Evolutionary conservation across 2,329 filamentous ascomycete genomes (phyloP), one percentile per base, ranked within the genome.

Genomic region (Neodidymelliopsis sp.): DNA sequence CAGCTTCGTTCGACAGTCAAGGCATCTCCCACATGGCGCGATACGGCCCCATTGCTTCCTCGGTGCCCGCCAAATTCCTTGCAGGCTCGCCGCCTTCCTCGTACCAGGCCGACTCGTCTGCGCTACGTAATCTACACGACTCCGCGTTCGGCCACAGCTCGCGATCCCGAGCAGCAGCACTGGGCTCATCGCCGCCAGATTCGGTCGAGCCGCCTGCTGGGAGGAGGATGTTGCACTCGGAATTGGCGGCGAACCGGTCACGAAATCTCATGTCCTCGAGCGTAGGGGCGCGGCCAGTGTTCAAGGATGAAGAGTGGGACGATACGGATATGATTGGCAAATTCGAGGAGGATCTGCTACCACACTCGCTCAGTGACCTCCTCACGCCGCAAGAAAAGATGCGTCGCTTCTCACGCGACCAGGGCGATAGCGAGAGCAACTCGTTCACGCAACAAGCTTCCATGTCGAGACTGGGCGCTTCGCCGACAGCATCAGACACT

Each of bases 1-100:
- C 94, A 1, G 90, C 92, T 7, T 97, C 93, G 0, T 97, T 97
- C 71, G 94, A 97, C 74, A 96, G 91, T 63, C 94, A 97, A 66
- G 93, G 92, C 38, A 90, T 97, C 42, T 97, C 92, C 9, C 90
- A 93, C 70, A 91, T 91, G 54, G 92, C 93, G 13, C 85, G 91
- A 51, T 91, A 92, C 70, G 94, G 90, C 0, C 91, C 92, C 0
- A 91, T 95, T 73, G 92, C 93, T 6, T 90, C 92, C 0, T 97
- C 93, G 0, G 89, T 97, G 9, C 94, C 94, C 8, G 90, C 91
- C 40, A 90, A 93, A 63, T 97, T 97, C 64, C 79, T 97, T 59
- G 92, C 96, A 41, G 91, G 89, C 7, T 91, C 91, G 4, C 88
- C 91, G 2, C 84, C 87, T 1, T 91, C 90, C 0, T 79, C 77